Evolutionary conservation across 2,329 filamentous ascomycete species (phyloP).

Genomic region (Didymella pomorum): DNA sequence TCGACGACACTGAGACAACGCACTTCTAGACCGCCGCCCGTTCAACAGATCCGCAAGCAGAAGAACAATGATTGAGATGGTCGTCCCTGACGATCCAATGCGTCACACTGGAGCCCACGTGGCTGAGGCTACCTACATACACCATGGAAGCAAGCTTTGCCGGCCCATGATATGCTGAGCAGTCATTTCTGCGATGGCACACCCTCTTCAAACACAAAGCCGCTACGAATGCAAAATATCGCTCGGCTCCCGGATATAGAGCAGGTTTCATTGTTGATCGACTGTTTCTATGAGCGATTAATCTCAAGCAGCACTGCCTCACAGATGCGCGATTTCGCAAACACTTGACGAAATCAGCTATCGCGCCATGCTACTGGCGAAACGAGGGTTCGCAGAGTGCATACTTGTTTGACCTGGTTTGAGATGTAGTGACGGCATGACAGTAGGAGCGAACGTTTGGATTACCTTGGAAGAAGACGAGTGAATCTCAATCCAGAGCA

Average conservation of each 20-base stretch:
- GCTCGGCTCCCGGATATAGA: background rate
- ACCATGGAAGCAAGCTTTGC: background rate
- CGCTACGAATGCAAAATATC: background rate
- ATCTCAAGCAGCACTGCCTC: constrained; percentile 6
- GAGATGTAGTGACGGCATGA: background rate
- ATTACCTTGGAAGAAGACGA: too few species aligned
- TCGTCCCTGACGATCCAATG: background rate
- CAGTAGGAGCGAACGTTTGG: background rate
- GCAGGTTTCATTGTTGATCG: background rate
- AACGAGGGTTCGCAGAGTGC: background rate
- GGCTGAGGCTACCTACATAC: background rate
- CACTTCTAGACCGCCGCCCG: background rate
- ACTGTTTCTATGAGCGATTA: constrained; percentile 3
- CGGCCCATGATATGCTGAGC: background rate
- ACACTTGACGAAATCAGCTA: background rate
- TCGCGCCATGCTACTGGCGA: background rate
- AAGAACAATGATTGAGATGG: background rate
- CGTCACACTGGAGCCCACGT: background rate
- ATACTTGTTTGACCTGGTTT: background rate
- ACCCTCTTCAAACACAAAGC: background rate
- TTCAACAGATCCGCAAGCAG: background rate
- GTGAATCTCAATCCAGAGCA: background rate
- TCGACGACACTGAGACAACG: background rate
- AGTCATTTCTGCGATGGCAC: background rate
- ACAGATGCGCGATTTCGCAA: constrained; percentile 3